Evolutionary conservation across 768 basidiomycete genomes (phyloP).

Genomic region (Lenzites betulinus): DNA sequence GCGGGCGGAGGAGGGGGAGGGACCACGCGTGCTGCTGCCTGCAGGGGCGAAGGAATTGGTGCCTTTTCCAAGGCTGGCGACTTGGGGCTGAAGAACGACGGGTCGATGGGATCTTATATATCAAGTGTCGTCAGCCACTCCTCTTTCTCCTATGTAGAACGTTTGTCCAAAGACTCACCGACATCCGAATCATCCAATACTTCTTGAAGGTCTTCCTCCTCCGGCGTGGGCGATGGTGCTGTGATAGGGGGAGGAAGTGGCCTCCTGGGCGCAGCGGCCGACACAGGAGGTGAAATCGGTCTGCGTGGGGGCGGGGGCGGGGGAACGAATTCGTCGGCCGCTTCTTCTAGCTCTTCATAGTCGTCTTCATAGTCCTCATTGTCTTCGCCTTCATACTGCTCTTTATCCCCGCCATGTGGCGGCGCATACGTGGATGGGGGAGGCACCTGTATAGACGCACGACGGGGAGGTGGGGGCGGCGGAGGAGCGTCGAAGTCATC

Average conservation of each 20-base stretch:
- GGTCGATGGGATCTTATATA: constrained; percentile 67
- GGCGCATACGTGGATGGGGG: constrained; percentile 6
- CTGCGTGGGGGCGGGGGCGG: constrained; percentile 14
- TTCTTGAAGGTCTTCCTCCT: constrained; percentile 12
- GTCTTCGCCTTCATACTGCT: background rate
- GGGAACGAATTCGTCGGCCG: background rate
- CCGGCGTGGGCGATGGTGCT: constrained; percentile 18
- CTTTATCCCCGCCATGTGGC: constrained; percentile 3
- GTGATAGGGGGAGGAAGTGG: constrained; percentile 23
- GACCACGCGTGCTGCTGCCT: constrained; percentile 2
- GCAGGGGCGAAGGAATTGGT: background rate
- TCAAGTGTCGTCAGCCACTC: constrained; percentile 8
- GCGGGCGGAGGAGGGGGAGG: constrained; percentile 7
- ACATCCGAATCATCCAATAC: constrained; percentile 64
- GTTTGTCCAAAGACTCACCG: constrained; percentile 41
- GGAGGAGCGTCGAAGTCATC: constrained; percentile 4
- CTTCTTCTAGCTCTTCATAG: background rate
- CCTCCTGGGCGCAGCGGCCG: constrained; percentile 23
- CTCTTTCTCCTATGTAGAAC: background rate
- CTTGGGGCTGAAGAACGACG: constrained; percentile 57
- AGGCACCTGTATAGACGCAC: constrained; percentile 3
- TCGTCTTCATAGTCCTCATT: constrained; percentile 1
- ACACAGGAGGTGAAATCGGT: constrained; percentile 24
- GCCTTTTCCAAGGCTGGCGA: constrained; percentile 23
- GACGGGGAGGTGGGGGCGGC: constrained; percentile 18